phyloP scores from a whole-genome alignment of 1,284 basidiomycete genomes.

The Flammula alnicola region DNA sequence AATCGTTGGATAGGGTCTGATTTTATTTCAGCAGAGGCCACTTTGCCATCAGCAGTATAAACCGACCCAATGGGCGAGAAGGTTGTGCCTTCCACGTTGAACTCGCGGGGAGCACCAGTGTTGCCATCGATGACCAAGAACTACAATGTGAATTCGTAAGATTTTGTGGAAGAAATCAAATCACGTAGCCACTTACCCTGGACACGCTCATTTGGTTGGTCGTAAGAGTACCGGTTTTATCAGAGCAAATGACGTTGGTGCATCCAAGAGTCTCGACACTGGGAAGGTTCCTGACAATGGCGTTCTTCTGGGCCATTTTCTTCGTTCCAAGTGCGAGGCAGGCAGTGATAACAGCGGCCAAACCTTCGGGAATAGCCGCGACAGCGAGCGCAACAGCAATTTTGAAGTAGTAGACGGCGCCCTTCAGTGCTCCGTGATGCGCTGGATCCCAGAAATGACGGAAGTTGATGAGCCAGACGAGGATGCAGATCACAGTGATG shows the following conservation, averaged over 20 bases:
- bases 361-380: constrained; percentile 94
- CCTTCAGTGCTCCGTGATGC: constrained; percentile 88
- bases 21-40: constrained; percentile 57
- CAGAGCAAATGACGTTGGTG: constrained; percentile 96
- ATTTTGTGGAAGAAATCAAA: constrained; percentile 29
- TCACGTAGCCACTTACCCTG: constrained; percentile 52
- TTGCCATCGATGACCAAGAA: constrained; percentile 74
- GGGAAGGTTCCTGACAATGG: constrained; percentile 94
- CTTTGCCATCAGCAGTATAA: constrained; percentile 66
- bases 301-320: constrained; percentile 98
- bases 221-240: constrained; percentile 95
- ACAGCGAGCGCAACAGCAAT: constrained; percentile 96
- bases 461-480: constrained; percentile 96
- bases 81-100: constrained; percentile 86
- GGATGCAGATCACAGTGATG: constrained; percentile 92
- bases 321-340: constrained; percentile 94
- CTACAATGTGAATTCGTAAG: constrained; percentile 40
- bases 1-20: constrained; percentile 81
- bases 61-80: constrained; percentile 85
- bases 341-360: constrained; percentile 96
- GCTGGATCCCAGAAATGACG: constrained; percentile 93
- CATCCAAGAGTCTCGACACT: constrained; percentile 96
- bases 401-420: constrained; percentile 97
- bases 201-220: constrained; percentile 97
- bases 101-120: constrained; percentile 65